phyloP scores from a whole-genome alignment of 179 eudicot genomes.

The Kewa caespitosa region DNA sequence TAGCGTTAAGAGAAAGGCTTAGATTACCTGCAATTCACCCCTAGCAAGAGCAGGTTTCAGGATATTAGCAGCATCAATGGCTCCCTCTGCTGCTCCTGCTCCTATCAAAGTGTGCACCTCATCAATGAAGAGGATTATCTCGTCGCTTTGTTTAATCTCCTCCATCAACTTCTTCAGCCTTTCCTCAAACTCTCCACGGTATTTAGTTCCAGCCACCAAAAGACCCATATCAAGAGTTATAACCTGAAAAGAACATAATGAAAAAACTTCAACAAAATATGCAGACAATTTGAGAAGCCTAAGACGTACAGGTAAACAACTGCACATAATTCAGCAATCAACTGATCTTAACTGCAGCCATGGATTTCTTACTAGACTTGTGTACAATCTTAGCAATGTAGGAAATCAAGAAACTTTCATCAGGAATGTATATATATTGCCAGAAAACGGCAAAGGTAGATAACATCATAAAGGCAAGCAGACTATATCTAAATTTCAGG shows the following conservation, averaged over 20 bases:
- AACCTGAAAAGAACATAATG: conserved; percentile 48
- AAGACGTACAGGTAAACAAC: not conserved
- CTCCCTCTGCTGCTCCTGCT: conserved; percentile 98
- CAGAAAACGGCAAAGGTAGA: too few species aligned
- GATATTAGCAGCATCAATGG: conserved; percentile 96
- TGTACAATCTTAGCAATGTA: not conserved
- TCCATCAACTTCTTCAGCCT: conserved; percentile 88
- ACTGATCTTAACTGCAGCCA: not conserved
- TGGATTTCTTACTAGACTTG: not conserved
- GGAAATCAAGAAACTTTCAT: not conserved
- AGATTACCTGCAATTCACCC: conserved; percentile 84
- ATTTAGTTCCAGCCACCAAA: conserved; percentile 94
- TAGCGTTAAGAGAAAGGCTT: not conserved
- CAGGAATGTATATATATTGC: too few species aligned
- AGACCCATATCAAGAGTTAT: conserved; percentile 91
- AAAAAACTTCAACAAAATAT: not conserved
- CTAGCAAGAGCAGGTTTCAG: conserved; percentile 97
- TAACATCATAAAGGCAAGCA: too few species aligned
- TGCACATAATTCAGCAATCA: not conserved
- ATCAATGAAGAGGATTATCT: conserved; percentile 84
- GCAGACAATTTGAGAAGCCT: not conserved
- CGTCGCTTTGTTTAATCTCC: conserved; percentile 76
- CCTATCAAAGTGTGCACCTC: conserved; percentile 94
- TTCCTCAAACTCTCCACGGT: conserved; percentile 94
- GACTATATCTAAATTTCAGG: too few species aligned